phyloP scores from a whole-genome alignment of 169 alveolate species.

The Plasmodium adleri region DNA sequence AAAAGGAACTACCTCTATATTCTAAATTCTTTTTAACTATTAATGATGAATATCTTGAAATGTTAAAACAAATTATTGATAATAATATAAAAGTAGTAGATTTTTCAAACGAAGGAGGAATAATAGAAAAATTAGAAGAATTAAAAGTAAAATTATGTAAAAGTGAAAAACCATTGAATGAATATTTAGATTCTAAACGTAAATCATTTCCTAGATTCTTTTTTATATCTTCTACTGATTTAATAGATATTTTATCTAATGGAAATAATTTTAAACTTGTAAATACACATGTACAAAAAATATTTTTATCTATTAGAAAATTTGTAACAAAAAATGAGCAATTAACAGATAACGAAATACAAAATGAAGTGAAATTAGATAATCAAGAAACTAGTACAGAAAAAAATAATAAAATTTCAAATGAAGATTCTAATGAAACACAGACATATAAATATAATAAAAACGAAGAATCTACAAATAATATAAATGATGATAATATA shows the following conservation, averaged over 20 bases:
- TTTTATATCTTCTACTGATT: slow-evolving; percentile 96
- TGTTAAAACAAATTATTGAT: slow-evolving; percentile 86
- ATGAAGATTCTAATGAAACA: slow-evolving; percentile 94
- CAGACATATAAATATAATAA: slow-evolving; percentile 77
- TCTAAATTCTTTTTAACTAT: slow-evolving; percentile 94
- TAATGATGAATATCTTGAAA: slow-evolving; percentile 94
- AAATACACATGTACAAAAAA: slow-evolving; percentile 96
- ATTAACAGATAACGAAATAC: slow-evolving; percentile 67
- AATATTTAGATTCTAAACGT: slow-evolving; percentile 96
- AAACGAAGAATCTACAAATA: background rate
- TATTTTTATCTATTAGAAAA: slow-evolving; percentile 93
- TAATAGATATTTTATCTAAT: slow-evolving; percentile 95
- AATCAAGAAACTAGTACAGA: slow-evolving; percentile 77
- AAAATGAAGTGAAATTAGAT: slow-evolving; percentile 28
- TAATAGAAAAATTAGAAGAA: slow-evolving; percentile 90
- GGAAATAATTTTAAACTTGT: slow-evolving; percentile 96
- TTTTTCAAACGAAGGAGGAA: slow-evolving; percentile 91
- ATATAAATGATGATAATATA: background rate
- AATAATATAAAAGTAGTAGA: slow-evolving; percentile 81
- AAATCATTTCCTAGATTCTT: slow-evolving; percentile 97
- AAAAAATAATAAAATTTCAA: slow-evolving; percentile 88
- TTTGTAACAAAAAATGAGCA: slow-evolving; percentile 87
- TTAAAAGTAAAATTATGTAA: slow-evolving; percentile 90
- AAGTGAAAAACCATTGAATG: slow-evolving; percentile 97
- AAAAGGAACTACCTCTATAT: slow-evolving; percentile 96